Base-by-base conservation (phyloP, 441 rosid species). In the Croton setiger region DNA sequence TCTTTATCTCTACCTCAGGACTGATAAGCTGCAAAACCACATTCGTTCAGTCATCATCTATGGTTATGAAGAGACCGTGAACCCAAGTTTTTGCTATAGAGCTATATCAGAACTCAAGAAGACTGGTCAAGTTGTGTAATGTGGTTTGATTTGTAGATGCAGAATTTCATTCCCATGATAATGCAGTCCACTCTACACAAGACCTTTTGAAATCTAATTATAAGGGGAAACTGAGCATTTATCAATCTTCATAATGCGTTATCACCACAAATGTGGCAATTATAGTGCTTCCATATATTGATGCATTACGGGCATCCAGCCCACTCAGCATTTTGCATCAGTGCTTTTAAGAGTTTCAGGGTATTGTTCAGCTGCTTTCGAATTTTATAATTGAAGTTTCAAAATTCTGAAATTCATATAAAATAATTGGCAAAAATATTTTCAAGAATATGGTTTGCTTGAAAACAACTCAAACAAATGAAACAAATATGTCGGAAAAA, bases 1-100 rank as follows among this genome's bases (percentile, higher is more conserved):
- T 84, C 31, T 83, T 84, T 75, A 93, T 88, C 82, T 90, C 91
- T 67, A 87, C 84, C 5, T 75, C 81, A 4, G 88, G 92, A 68
- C 79, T 90, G 0, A 90, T 88, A 49, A 87, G 96, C 98, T 92
- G 76, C 72, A 79, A 64, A 2, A 18, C 60, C 21, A 63, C 58
- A 20, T 5, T 2, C 52, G 14, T 48, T 13, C 5, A 58, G 39
- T 4, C 53, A 15, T 31, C 8, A 14, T 44, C 44, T 31, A 20
- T 20, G 33, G 17, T 7, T 33, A 63, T 12, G 1, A 15, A 17
- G 44, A 27, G 35, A 37, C 60, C 41, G 18, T 14, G 37, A 20
- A 58, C 8, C 10, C 43, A 5, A 7, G 31, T 18, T 7, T 4
- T 18, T n/a, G 56, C 20, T 18, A n/a, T 17, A 51, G 9, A 51